Conservation (phyloP, 257 asterid genomes). For the Prunella vulgaris region DNA sequence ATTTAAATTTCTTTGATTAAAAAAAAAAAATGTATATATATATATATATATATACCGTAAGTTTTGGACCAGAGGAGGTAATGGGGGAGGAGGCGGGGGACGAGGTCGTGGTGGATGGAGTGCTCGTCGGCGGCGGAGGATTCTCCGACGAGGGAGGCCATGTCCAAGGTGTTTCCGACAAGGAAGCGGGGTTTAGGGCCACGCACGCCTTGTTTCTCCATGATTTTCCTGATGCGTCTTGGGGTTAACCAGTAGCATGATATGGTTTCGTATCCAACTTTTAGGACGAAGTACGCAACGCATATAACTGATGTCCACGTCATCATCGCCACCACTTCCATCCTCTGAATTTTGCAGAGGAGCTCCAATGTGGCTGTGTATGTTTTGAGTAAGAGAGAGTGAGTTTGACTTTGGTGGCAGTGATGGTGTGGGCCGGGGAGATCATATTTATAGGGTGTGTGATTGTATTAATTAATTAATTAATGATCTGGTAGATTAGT, state of each 20-base stretch:
- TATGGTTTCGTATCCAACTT: constrained; percentile 40
- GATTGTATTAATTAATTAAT: too few species aligned
- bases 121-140: constrained; percentile 72
- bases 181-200: constrained; percentile 84
- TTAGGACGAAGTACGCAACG: constrained; percentile 23
- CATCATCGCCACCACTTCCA: constrained; percentile 34
- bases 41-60: too few species aligned
- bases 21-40: too few species aligned
- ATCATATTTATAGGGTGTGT: too few species aligned
- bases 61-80: constrained; percentile 64
- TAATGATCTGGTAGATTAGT: too few species aligned
- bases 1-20: too few species aligned
- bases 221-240: constrained; percentile 62
- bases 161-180: constrained; percentile 67
- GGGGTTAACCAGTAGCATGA: constrained; percentile 68
- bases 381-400: too few species aligned
- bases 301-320: constrained; percentile 1
- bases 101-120: constrained; percentile 63
- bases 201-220: constrained; percentile 85
- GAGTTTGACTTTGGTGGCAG: too few species aligned
- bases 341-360: too few species aligned
- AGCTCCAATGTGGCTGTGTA: too few species aligned
- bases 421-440: too few species aligned
- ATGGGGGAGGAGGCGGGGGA: constrained; percentile 82
- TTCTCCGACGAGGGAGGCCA: constrained; percentile 51